These are phyloP conservation scores for Fraxinus pennsylvanica DNA, from an alignment of 257 asterid genomes.

Conservation along the genomic window DNA sequence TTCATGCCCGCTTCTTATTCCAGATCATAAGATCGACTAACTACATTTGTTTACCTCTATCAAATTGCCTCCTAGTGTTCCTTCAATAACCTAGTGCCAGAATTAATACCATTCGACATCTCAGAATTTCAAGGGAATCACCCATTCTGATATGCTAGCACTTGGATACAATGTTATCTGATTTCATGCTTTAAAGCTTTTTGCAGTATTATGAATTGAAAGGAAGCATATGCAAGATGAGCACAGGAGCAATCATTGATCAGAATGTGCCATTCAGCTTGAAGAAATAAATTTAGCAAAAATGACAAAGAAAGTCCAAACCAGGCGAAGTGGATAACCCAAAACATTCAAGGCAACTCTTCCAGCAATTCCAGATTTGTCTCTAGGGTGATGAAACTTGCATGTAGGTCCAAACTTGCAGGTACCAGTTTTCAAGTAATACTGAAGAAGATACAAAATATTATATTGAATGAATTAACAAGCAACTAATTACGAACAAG, in stretches of 20 bases:
- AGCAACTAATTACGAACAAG: slow-evolving; percentile 16
- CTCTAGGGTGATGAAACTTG: slow-evolving; percentile 91
- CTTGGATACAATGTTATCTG: slow-evolving; percentile 10
- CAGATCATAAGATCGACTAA: slow-evolving; percentile 10
- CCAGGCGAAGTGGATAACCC: slow-evolving; percentile 87
- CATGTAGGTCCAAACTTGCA: slow-evolving; percentile 93
- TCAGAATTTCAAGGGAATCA: slow-evolving; percentile 3
- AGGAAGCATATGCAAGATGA: slow-evolving; percentile 8
- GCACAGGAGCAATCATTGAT: neutral
- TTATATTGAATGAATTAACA: slow-evolving; percentile 24
- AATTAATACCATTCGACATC: slow-evolving; percentile 19
- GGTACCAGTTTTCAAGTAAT: slow-evolving; percentile 87
- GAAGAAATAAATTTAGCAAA: slow-evolving; percentile 20
- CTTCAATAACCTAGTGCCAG: slow-evolving; percentile 14
- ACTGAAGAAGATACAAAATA: slow-evolving; percentile 42
- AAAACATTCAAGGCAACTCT: slow-evolving; percentile 76
- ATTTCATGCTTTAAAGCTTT: slow-evolving; percentile 1
- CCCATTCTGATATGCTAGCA: neutral
- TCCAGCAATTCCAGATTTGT: slow-evolving; percentile 86
- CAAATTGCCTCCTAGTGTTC: slow-evolving; percentile 9
- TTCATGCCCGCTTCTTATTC: slow-evolving; percentile 9
- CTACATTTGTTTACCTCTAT: slow-evolving; percentile 2
- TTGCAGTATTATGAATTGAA: neutral
- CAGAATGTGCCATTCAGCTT: slow-evolving; percentile 4
- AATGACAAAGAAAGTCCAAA: slow-evolving; percentile 31